A percentile compares a stretch with the other conserved stretches of the same genome.
Evolutionary conservation across 768 basidiomycete species (phyloP).

Genomic region (Naganishia kalamii): DNA sequence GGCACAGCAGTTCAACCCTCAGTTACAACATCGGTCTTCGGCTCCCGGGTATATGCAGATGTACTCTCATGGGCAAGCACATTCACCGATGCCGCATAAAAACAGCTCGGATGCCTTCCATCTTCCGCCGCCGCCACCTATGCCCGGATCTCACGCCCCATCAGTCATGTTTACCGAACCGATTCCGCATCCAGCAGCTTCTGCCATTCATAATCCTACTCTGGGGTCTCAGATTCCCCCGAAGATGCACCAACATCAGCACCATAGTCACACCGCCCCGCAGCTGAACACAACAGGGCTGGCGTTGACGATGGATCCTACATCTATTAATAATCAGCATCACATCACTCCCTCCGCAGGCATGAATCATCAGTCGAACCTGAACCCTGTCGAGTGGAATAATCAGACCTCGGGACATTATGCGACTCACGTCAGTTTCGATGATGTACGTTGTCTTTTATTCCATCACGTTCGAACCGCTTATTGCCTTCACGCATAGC

Average conservation of each 20-base stretch:
- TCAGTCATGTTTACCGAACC: background rate
- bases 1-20: background rate
- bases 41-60: constrained; percentile 2
- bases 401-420: background rate
- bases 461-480: background rate
- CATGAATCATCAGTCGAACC: background rate
- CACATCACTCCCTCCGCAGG: background rate
- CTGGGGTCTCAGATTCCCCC: background rate
- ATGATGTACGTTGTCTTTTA: background rate
- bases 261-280: background rate
- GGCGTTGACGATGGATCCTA: background rate
- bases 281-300: constrained; percentile 5
- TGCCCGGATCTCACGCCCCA: background rate
- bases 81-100: background rate
- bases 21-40: constrained; percentile 1
- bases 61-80: background rate
- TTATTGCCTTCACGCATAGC: background rate
- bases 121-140: background rate
- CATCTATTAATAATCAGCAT: background rate
- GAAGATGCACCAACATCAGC: background rate
- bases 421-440: background rate
- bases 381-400: background rate
- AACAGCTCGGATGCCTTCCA: background rate
- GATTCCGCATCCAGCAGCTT: background rate
- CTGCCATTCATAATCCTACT: background rate